Conservation (phyloP, 768 basidiomycete genomes). For the Tulasnella sp. region DNA sequence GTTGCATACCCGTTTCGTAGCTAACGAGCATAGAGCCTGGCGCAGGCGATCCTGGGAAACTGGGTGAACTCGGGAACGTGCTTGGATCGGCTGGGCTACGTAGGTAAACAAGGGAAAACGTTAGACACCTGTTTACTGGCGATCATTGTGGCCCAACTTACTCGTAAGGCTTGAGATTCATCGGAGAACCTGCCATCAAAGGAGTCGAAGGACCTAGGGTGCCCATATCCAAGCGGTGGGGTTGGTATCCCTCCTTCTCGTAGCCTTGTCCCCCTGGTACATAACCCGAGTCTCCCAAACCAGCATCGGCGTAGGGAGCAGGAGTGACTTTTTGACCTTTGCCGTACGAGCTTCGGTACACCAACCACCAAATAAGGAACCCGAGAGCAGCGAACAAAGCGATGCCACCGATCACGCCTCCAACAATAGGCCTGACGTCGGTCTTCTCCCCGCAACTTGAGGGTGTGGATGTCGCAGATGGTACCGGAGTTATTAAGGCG, state of each 20-base stretch:
- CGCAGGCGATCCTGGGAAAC: not conserved
- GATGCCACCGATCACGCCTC: constrained; percentile 33
- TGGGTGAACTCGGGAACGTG: constrained; percentile 16
- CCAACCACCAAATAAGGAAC: not conserved
- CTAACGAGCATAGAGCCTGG: constrained; percentile 7
- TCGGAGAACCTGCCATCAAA: not conserved
- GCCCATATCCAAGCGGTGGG: constrained; percentile 27
- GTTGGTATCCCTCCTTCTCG: not conserved
- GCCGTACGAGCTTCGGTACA: constrained; percentile 15
- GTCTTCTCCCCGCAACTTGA: not conserved
- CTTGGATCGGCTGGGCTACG: constrained; percentile 19
- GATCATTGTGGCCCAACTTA: constrained; percentile 1
- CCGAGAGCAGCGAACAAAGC: constrained; percentile 17
- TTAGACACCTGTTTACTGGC: not conserved
- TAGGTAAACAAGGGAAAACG: not conserved
- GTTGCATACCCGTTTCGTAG: not conserved
- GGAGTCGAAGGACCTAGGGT: constrained; percentile 17
- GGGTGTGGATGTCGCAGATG: not conserved
- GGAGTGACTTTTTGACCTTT: constrained; percentile 33
- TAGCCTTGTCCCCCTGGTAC: not conserved
- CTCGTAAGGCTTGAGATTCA: constrained; percentile 28
- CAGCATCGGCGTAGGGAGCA: not conserved
- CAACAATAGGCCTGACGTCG: constrained; percentile 30
- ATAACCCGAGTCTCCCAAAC: not conserved
- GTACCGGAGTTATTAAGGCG: not conserved